phyloP scores from a whole-genome alignment of 768 basidiomycete genomes.

The Gautieria morchelliformis region DNA sequence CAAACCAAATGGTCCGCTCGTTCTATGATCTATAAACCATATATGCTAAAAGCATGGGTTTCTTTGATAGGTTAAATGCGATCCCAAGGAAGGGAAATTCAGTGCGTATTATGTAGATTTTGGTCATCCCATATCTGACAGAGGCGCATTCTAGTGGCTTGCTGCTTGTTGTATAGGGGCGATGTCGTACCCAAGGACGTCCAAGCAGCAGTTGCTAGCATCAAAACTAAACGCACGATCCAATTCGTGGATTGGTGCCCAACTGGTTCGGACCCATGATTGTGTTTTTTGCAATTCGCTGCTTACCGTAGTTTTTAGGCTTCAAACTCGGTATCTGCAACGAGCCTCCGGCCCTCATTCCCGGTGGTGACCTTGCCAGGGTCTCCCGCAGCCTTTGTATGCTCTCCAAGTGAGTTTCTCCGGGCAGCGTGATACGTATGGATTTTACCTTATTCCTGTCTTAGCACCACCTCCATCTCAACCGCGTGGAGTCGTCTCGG shows the following conservation, averaged over 20 bases:
- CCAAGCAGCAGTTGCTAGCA: slow-evolving; percentile 81
- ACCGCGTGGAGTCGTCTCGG: slow-evolving; percentile 87
- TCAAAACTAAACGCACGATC: slow-evolving; percentile 97
- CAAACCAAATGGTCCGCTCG: slow-evolving; percentile 51
- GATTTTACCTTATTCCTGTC: not conserved
- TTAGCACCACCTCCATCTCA: slow-evolving; percentile 85
- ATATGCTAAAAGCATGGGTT: too few species aligned
- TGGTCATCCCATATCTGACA: not conserved
- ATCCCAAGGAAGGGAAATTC: slow-evolving; percentile 73
- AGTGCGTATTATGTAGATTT: slow-evolving; percentile 27
- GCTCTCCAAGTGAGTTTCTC: slow-evolving; percentile 67
- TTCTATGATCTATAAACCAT: not conserved
- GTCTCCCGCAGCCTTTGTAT: slow-evolving; percentile 92
- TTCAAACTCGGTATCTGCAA: slow-evolving; percentile 90
- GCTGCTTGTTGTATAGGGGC: slow-evolving; percentile 86
- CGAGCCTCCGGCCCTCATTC: slow-evolving; percentile 86
- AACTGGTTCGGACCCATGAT: slow-evolving; percentile 78
- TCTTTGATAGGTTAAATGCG: slow-evolving; percentile 45
- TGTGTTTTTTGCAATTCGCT: not conserved
- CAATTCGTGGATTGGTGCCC: slow-evolving; percentile 99
- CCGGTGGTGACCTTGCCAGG: slow-evolving; percentile 93
- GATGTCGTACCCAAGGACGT: slow-evolving; percentile 97
- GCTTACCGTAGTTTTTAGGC: slow-evolving; percentile 7
- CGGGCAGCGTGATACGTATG: not conserved
- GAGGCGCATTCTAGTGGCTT: slow-evolving; percentile 53